Conservation (phyloP, 2,329 filamentous ascomycete genomes). For the Nannizziopsis barbatae region DNA sequence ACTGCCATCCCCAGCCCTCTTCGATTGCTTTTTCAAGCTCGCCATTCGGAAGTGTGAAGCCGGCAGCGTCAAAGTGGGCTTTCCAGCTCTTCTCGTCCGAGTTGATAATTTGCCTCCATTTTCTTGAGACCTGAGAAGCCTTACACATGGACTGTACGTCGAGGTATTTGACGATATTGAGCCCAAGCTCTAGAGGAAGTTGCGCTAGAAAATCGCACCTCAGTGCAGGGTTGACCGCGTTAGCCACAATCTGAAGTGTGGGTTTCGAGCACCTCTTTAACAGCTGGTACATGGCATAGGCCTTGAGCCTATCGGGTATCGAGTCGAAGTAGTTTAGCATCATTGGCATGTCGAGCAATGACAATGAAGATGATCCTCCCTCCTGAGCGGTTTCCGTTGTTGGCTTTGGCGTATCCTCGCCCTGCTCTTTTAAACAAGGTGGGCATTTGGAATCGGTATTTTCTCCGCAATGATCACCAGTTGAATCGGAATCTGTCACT, state of each 20-base stretch:
- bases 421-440: neutral
- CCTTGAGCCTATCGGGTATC: constrained; percentile 84
- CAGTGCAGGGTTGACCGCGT: constrained; percentile 82
- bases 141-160: constrained; percentile 77
- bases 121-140: constrained; percentile 84
- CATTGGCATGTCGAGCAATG: constrained; percentile 64
- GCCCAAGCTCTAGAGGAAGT: constrained; percentile 72
- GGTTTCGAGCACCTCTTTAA: constrained; percentile 77
- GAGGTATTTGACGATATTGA: constrained; percentile 79
- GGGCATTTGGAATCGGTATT: neutral
- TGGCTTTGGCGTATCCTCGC: constrained; percentile 1
- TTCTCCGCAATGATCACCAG: constrained; percentile 25
- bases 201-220: constrained; percentile 86
- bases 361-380: constrained; percentile 30
- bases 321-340: constrained; percentile 86
- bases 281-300: constrained; percentile 93
- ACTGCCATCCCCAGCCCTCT: constrained; percentile 97
- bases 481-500: constrained; percentile 35
- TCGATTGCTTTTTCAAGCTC: constrained; percentile 76
- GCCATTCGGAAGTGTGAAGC: constrained; percentile 63
- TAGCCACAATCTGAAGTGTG: constrained; percentile 78
- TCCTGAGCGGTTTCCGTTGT: no score
- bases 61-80: constrained; percentile 73
- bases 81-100: constrained; percentile 95
- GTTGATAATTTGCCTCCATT: constrained; percentile 84